Conservation (phyloP, 805 yeast species). For the Ogataea ganodermae region DNA sequence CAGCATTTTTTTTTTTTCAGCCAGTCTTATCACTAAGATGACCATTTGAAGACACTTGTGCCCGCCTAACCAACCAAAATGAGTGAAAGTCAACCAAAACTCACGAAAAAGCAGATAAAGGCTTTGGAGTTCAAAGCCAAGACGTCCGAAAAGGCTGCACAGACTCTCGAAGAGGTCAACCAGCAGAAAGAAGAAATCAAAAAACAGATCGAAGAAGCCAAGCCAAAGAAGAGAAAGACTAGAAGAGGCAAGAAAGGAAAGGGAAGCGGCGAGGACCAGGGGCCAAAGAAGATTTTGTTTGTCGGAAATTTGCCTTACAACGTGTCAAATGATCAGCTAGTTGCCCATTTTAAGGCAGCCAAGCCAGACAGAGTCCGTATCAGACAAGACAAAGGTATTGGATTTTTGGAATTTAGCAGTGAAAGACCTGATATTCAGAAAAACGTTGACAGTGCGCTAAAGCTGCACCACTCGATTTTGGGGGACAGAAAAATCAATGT, state of each 20-base stretch:
- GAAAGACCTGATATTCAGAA: conserved; percentile 65
- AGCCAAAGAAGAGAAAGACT: conserved; percentile 65
- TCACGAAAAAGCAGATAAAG: conserved; percentile 67
- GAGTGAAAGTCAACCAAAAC: conserved; percentile 34
- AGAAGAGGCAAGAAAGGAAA: conserved; percentile 77
- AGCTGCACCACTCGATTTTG: conserved; percentile 75
- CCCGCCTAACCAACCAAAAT: neutral
- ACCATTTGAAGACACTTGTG: neutral
- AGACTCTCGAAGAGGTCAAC: conserved; percentile 35
- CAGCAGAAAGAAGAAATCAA: conserved; percentile 23
- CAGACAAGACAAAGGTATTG: conserved; percentile 86
- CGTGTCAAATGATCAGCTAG: conserved; percentile 59
- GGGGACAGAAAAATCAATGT: conserved; percentile 83
- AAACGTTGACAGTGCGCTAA: conserved; percentile 80
- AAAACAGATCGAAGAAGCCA: conserved; percentile 32
- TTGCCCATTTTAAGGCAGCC: conserved; percentile 69
- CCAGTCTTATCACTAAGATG: neutral
- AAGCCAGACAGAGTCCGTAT: conserved; percentile 77
- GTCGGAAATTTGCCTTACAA: conserved; percentile 89
- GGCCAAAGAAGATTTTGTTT: conserved; percentile 77
- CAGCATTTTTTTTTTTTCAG: conserved; percentile 3
- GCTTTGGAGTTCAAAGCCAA: conserved; percentile 56
- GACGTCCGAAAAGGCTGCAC: conserved; percentile 38
- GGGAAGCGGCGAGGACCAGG: conserved; percentile 43
- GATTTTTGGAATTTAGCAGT: conserved; percentile 78